Evolutionary conservation across 2,329 filamentous ascomycete genomes (phyloP).

Genomic region (Ophiocordyceps camponoti-saundersi): DNA sequence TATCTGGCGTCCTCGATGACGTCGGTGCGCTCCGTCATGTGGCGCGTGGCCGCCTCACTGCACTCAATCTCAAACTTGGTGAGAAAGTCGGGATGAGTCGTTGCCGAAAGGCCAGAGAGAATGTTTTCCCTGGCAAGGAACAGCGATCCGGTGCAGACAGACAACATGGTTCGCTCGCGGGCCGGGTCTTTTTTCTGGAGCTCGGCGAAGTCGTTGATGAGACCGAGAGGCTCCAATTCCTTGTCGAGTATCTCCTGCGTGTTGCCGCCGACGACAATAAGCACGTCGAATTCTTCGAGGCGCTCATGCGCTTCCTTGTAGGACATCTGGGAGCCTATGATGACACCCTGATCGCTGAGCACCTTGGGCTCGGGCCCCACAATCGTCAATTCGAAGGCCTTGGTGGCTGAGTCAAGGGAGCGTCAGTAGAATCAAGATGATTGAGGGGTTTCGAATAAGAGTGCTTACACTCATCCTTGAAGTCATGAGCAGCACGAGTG

Average conservation of each 20-base stretch:
- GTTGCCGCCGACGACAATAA: constrained; percentile 62
- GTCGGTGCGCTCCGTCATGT: constrained; percentile 62
- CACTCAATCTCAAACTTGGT: constrained; percentile 70
- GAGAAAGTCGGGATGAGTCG: constrained; percentile 66
- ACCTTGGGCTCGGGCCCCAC: constrained; percentile 35
- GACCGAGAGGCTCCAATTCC: constrained; percentile 49
- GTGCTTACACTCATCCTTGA: constrained; percentile 29
- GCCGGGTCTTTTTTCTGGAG: constrained; percentile 63
- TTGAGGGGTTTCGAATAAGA: not conserved
- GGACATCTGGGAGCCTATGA: constrained; percentile 57
- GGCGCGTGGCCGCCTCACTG: constrained; percentile 52
- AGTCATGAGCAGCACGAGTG: constrained; percentile 31
- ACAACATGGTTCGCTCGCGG: constrained; percentile 67
- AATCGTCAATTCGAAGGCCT: constrained; percentile 42
- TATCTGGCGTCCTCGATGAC: constrained; percentile 69
- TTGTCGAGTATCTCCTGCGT: constrained; percentile 45
- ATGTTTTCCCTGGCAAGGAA: constrained; percentile 63
- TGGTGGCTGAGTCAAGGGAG: constrained; percentile 23
- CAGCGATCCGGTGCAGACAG: constrained; percentile 64
- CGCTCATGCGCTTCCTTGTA: constrained; percentile 63
- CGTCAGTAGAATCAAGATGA: not conserved
- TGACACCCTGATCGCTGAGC: constrained; percentile 44
- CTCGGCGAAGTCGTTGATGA: constrained; percentile 64
- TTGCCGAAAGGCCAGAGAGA: constrained; percentile 62
- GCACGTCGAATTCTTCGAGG: constrained; percentile 61